Evolutionary conservation across 2,329 filamentous ascomycete genomes (phyloP), one percentile per base, ranked within the genome.

Genomic region (Zymoseptoria brevis): DNA sequence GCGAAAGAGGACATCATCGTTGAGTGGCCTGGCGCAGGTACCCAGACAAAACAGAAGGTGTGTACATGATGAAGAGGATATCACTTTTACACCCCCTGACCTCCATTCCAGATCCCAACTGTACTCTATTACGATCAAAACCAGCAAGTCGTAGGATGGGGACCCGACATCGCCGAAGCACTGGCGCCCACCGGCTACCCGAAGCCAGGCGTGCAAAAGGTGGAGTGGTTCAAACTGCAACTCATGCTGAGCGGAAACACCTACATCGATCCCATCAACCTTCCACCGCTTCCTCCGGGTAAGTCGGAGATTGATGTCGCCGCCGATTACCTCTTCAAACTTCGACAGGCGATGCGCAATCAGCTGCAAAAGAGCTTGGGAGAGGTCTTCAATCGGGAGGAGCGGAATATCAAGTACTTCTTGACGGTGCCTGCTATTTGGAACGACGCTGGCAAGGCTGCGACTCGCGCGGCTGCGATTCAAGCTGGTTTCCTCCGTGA

Each of bases 81-180:
- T 22, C 50, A 54, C 48, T 50, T 50, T 50, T 29, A 11, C 53
- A 50, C 59, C 50, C 50, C 55, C 65, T 68, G 61, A 71, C 59
- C 50, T 16, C 41, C 45, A 54, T 53, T 19, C 50, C 71, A 96
- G 94, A 97, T 99, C 68, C 94, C 94, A 16, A 97, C 94, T 13
- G 94, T 99, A n/a, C 84, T 99, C 62, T 99, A 99, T 80, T 99
- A 99, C 74, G 94, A 99, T 73, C 93, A 97, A 77, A 96, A 96
- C 75, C 94, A 99, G 73, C 96, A 97, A 76, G 94, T 99, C 54
- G 94, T 97, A n/a, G 94, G 94, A 69, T 99, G 94, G 94, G 94
- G 94, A 63, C 92, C 93, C 59, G 94, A 99, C 80, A 97, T 97
- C 69, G 90, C 94, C 62, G 93, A 97, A 77, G 94, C 94, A 64